Base-by-base conservation (phyloP, 805 yeast genomes). In the Soucietia sequanensis region DNA sequence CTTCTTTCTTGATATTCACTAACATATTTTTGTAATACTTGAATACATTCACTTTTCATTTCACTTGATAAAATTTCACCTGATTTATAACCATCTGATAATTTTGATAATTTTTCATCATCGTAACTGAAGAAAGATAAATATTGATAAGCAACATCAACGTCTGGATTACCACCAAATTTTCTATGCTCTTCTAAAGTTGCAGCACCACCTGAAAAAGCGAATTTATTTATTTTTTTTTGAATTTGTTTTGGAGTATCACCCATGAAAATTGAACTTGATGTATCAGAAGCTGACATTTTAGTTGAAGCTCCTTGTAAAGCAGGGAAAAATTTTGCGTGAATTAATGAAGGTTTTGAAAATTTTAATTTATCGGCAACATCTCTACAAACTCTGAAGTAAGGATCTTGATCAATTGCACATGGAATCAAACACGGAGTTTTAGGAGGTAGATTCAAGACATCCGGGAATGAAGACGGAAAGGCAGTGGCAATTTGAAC, bases 401-500 rank as follows among this genome's bases (percentile, higher is more conserved):
- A 93, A 20, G 99, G 98, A 62, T 93, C 99, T 71, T 91, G 99
- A 60, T 93, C 99, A 58, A 93, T 93, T 31, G 99, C 99, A 74
- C 99, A 93, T 25, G 99, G 99, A 61, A 93, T 93, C 61, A 93
- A 72, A 64, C 96, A 88, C 43, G 96, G 98, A 0, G 97, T 88
- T 68, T 90, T 93, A 31, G 81, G 70, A 30, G 95, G 87, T 52
- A 82, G 65, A 5, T 87, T 96, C 49, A 93, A 76, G 16, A 93
- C 84, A 44, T 83, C 95, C 2, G 98, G 99, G 76, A 87, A 93
- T 10, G 97, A 86, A 31, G 91, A 85, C 39, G 96, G 95, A 70
- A 93, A 91, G 1, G 96, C 95, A 12, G 97, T 81, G 17, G 97
- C 86, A 54, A 95, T 93, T 70, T 93, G 99, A 52, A 93, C 80